phyloP scores from a whole-genome alignment of 2,329 filamentous ascomycete genomes.

The Fusarium camptoceras region DNA sequence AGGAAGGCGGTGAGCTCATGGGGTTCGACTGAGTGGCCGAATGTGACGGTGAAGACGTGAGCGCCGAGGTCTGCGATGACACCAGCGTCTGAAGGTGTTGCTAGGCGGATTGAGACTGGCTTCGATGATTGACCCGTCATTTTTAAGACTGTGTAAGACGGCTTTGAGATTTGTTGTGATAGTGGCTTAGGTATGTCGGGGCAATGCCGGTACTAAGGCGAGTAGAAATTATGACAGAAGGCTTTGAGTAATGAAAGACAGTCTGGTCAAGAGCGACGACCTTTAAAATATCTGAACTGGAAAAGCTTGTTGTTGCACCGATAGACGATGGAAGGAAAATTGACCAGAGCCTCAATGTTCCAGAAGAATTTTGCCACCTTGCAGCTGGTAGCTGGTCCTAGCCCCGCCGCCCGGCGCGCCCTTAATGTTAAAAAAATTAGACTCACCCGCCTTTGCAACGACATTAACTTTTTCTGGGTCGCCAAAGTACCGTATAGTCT shows the following conservation, averaged over 20 bases:
- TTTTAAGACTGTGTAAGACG: neutral
- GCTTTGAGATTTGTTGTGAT: neutral
- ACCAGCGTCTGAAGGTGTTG: conserved; percentile 4
- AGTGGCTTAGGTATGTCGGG: neutral
- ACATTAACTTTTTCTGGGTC: neutral
- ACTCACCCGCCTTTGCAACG: neutral
- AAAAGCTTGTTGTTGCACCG: neutral
- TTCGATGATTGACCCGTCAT: conserved; percentile 9
- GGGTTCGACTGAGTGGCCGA: conserved; percentile 56
- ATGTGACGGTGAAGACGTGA: conserved; percentile 54
- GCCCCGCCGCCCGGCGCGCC: conserved; percentile 11
- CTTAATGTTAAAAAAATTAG: conserved; percentile 19
- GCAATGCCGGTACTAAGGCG: neutral
- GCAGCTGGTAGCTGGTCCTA: neutral
- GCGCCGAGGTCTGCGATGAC: conserved; percentile 52
- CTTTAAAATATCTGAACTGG: neutral
- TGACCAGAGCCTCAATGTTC: neutral
- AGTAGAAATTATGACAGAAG: neutral
- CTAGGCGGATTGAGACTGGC: conserved; percentile 10
- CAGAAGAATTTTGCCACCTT: conserved; percentile 7
- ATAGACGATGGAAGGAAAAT: neutral
- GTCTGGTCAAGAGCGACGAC: neutral
- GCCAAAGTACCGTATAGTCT: neutral
- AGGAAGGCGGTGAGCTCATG: conserved; percentile 55
- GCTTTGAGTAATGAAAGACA: neutral